Evolutionary conservation across 2,329 filamentous ascomycete species (phyloP).

Genomic region (Botryotinia globosa): DNA sequence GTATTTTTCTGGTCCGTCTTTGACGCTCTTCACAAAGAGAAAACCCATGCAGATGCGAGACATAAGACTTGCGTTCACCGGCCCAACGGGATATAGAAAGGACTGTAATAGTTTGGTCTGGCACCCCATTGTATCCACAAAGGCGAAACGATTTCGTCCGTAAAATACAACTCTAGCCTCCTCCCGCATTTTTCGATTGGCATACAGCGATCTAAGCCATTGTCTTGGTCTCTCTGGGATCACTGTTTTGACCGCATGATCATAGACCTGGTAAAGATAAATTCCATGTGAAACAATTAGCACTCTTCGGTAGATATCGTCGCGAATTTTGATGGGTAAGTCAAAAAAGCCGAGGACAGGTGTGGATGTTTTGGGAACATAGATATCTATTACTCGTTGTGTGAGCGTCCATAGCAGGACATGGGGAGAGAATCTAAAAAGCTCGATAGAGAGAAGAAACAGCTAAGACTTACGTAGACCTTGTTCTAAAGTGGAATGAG

Average conservation of each 20-base stretch:
- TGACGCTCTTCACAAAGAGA: neutral
- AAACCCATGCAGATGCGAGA: neutral
- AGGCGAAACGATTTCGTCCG: neutral
- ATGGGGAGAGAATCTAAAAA: neutral
- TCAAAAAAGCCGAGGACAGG: neutral
- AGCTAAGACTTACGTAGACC: neutral
- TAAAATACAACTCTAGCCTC: neutral
- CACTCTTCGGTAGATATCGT: neutral
- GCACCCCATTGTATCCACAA: neutral
- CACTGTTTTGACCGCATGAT: neutral
- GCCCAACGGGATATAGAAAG: neutral
- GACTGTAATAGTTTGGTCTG: neutral
- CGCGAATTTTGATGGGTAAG: neutral
- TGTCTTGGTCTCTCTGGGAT: neutral
- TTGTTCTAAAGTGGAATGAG: neutral
- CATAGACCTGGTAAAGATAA: neutral
- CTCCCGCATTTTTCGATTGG: neutral
- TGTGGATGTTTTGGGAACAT: neutral
- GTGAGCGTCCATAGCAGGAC: neutral
- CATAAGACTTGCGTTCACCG: neutral
- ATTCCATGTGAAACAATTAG: neutral
- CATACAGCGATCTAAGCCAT: neutral
- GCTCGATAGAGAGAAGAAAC: neutral
- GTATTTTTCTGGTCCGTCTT: neutral
- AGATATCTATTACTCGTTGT: neutral